phyloP scores from a whole-genome alignment of 352 stramenopile species.

The Pythium apleroticum region DNA sequence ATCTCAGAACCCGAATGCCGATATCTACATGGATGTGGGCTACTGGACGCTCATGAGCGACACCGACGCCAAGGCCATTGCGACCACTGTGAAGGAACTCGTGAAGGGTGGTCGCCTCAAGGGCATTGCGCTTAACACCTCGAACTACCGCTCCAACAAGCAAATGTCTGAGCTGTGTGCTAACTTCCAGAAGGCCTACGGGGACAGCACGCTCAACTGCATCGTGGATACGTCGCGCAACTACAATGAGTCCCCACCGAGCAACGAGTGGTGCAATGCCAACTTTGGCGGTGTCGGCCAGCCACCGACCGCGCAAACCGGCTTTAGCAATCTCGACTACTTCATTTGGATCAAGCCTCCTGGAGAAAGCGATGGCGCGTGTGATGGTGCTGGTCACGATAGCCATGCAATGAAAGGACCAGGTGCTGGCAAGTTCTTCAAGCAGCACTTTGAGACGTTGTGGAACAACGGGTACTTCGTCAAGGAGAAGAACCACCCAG shows the following conservation, averaged over 20 bases:
- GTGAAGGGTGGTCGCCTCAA: constrained; percentile 35
- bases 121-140: constrained; percentile 76
- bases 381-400: constrained; percentile 31
- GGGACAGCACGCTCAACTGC: constrained; percentile 41
- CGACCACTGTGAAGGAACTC: constrained; percentile 43
- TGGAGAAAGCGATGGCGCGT: constrained; percentile 61
- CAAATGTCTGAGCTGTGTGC: constrained; percentile 49
- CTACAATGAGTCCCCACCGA: constrained; percentile 41
- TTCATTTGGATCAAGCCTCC: constrained; percentile 69
- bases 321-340: constrained; percentile 60
- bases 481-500: constrained; percentile 32
- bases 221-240: constrained; percentile 69
- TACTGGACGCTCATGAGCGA: constrained; percentile 53
- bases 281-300: constrained; percentile 54
- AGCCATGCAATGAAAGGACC: constrained; percentile 52
- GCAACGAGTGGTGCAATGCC: constrained; percentile 72
- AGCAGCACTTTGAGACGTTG: constrained; percentile 49
- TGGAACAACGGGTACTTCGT: constrained; percentile 79
- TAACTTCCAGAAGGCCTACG: constrained; percentile 58
- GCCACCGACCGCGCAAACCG: constrained; percentile 46
- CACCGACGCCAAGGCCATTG: constrained; percentile 32
- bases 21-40: constrained; percentile 74
- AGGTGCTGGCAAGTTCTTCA: constrained; percentile 53
- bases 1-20: constrained; percentile 58
- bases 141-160: constrained; percentile 65